Evolutionary conservation across 2,329 filamentous ascomycete genomes (phyloP), one percentile per base, ranked within the genome.

Genomic region (Niveomyces coronatus): DNA sequence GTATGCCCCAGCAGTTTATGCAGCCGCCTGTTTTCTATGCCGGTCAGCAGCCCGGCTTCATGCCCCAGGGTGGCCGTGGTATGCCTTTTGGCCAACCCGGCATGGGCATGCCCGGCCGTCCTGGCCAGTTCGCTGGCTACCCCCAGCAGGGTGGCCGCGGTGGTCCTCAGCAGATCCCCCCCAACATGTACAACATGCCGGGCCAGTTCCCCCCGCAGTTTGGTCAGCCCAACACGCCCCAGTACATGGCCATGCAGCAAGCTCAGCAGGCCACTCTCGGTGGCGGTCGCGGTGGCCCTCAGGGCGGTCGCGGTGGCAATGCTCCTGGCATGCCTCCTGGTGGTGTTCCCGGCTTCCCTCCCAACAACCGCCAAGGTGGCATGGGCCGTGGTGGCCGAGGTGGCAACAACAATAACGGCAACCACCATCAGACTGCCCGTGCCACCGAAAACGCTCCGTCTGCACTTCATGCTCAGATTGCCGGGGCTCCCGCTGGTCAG

Each of bases 1-100:
- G 85, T 54, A 86, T 94, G 75, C 82, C 85, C 50, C 83, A 82
- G 65, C 82, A 83, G 59, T 86, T 74, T 73, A 89, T 94, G 74
- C 85, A 85, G 60, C 79, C 85, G 42, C 79, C 85, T 41, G 87
- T 96, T 68, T 96, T 91, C 74, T 94, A 94, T 61, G 82, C 81
- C 45, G 84, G 84, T 37, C 79, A 86, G 64, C 77, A 86, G 68
- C 79, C 80, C 47, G 72, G 71, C 44, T 82, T 80, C 68, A 68
- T 80, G 47, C 75, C 74, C 44, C 70, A 74, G 53, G 74, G 68
- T 44, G 74, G 77, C 41, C 76, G 78, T 44, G 77, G 76, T 40
- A 76, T 82, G 62, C 74, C 74, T 36, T 82, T 81, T 69, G 72
- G 75, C 24, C 74, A 79, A 56, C 66, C 67, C 35, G 72, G 67